Conservation (phyloP, 1,284 basidiomycete species). For the Ceratobasidium sp. region DNA sequence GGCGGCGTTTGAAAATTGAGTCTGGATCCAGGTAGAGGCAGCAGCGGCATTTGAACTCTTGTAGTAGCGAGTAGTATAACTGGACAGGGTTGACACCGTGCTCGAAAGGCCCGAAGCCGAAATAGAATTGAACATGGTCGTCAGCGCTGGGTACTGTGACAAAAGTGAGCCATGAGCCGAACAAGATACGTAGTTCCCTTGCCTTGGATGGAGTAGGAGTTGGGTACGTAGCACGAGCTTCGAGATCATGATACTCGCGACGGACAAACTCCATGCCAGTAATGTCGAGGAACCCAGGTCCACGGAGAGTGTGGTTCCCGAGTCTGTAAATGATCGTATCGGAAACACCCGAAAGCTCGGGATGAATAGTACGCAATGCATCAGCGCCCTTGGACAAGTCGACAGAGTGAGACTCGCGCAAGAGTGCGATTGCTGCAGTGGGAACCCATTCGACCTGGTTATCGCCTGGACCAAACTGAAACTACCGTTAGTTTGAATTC, state of each 20-base stretch:
- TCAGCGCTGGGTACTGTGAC: constrained; percentile 21
- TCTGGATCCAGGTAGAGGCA: constrained; percentile 34
- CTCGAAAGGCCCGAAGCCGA: constrained; percentile 23
- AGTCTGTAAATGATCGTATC: constrained; percentile 28
- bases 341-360: constrained; percentile 20
- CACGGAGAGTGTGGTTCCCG: constrained; percentile 34
- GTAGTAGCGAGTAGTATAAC: constrained; percentile 42
- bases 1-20: constrained; percentile 27
- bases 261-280: constrained; percentile 30
- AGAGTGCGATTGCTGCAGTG: constrained; percentile 4
- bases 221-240: constrained; percentile 24
- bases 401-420: constrained; percentile 26
- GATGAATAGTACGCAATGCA: constrained; percentile 6
- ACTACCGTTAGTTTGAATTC: neutral
- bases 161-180: neutral
- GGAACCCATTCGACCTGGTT: constrained; percentile 32
- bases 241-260: constrained; percentile 8
- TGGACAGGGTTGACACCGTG: constrained; percentile 36
- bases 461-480: constrained; percentile 25
- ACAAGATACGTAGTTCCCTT: neutral
- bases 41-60: constrained; percentile 30
- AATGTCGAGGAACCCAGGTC: constrained; percentile 38
- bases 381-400: constrained; percentile 17
- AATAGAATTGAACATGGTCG: constrained; percentile 29
- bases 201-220: constrained; percentile 37